A percentile compares a stretch with the other conserved stretches of the same genome.
These are phyloP conservation scores for Ulota crispa DNA, from an alignment of 225 moss, liverwort and hornwort genomes.

Conservation along the genomic window DNA sequence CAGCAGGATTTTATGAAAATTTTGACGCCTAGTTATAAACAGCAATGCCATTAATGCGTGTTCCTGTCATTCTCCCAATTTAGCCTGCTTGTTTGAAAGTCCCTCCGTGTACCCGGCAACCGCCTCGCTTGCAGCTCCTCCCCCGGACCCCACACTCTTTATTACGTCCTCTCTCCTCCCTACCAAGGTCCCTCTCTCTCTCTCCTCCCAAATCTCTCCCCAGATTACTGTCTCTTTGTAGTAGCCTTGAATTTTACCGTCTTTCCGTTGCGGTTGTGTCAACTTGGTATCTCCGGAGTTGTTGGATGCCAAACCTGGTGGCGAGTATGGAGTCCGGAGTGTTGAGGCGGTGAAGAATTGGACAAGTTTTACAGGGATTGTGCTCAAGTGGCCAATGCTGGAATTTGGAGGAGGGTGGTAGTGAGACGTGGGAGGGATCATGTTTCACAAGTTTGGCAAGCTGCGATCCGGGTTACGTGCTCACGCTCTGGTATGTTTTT, in stretches of 20 bases:
- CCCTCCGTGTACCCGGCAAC: constrained; percentile 9
- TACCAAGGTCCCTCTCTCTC: background rate
- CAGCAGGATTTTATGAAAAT: background rate
- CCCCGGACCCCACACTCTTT: too few relatives aligned
- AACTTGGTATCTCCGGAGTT: background rate
- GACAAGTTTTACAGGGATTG: background rate
- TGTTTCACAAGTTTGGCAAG: constrained; percentile 39
- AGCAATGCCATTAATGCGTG: constrained; percentile 14
- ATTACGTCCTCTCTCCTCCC: background rate
- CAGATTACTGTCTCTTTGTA: background rate
- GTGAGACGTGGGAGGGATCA: constrained; percentile 10
- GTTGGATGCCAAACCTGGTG: background rate
- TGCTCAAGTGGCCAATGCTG: constrained; percentile 11
- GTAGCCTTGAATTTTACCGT: background rate
- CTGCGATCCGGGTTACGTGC: constrained; percentile 25
- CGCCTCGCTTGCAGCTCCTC: constrained; percentile 6
- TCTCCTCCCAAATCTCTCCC: background rate
- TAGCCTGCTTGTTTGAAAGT: background rate
- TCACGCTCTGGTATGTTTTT: constrained; percentile 21
- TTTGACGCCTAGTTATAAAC: background rate
- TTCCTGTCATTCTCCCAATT: background rate
- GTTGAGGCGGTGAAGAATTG: background rate
- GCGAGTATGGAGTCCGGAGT: background rate
- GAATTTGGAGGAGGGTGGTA: background rate
- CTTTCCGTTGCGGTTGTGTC: background rate